Percentiles rank a stretch among this genome's conserved stretches.
phyloP scores from a whole-genome alignment of 345 rosid genomes.

The Gossypium rotundifolium region DNA sequence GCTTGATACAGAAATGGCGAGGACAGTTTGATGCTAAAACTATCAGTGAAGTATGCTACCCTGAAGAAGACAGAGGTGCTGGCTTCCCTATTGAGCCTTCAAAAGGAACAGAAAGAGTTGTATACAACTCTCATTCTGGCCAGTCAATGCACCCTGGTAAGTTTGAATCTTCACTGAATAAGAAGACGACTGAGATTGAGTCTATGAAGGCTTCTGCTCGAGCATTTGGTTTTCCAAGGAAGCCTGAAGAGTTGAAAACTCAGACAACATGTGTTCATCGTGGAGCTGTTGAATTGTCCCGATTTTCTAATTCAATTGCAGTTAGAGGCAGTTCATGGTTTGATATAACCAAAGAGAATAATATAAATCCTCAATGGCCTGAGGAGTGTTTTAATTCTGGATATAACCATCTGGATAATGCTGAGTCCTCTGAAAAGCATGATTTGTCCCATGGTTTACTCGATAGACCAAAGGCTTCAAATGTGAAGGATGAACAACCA shows the following conservation, averaged over 20 bases:
- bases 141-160: slow-evolving; percentile 21
- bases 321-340: slow-evolving; percentile 59
- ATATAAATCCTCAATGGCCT: slow-evolving; percentile 38
- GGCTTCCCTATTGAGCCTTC: slow-evolving; percentile 41
- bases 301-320: slow-evolving; percentile 80
- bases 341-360: slow-evolving; percentile 34
- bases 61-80: slow-evolving; percentile 40
- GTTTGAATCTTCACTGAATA: slow-evolving; percentile 25
- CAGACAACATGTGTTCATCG: slow-evolving; percentile 45
- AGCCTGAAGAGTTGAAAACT: slow-evolving; percentile 30
- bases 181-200: slow-evolving; percentile 24
- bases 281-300: slow-evolving; percentile 45
- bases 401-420: slow-evolving; percentile 23
- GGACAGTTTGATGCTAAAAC: slow-evolving; percentile 31
- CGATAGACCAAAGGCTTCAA: slow-evolving; percentile 27
- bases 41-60: slow-evolving; percentile 34
- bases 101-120: slow-evolving; percentile 28
- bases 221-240: slow-evolving; percentile 29
- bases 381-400: slow-evolving; percentile 31
- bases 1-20: slow-evolving; percentile 40
- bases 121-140: slow-evolving; percentile 23
- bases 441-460: slow-evolving; percentile 49
- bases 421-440: slow-evolving; percentile 27
- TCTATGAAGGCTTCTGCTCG: slow-evolving; percentile 20
- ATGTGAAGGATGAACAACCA: slow-evolving; percentile 30